A percentile compares a stretch with the other conserved stretches of the same genome.
Conservation (phyloP, 2,329 filamentous ascomycete species). For the Seiridium unicorne region DNA sequence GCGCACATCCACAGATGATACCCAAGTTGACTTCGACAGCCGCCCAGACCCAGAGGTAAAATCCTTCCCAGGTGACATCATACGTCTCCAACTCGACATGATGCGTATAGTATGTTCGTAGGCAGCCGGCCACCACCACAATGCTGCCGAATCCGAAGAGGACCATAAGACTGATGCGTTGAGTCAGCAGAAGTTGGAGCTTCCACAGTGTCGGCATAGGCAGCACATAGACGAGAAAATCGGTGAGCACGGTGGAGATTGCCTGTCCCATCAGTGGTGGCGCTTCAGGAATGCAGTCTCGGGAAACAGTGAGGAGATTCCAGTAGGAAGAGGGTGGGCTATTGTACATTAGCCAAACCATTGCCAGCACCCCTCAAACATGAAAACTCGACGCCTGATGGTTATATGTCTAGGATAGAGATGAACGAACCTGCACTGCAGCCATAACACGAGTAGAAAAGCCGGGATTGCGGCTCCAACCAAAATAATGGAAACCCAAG, state of each 20-base stretch:
- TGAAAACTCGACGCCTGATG: too few relatives aligned
- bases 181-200: slow-evolving; percentile 28
- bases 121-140: slow-evolving; percentile 33
- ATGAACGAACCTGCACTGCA: slow-evolving; percentile 33
- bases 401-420: too few relatives aligned
- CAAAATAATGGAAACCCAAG: slow-evolving; percentile 22
- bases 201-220: slow-evolving; percentile 32
- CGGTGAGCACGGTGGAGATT: slow-evolving; percentile 28
- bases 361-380: too few relatives aligned
- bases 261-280: slow-evolving; percentile 27
- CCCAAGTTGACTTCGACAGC: slow-evolving; percentile 39
- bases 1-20: slow-evolving; percentile 39
- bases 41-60: slow-evolving; percentile 41
- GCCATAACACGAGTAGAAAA: slow-evolving; percentile 34
- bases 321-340: slow-evolving; percentile 25
- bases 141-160: slow-evolving; percentile 36
- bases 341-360: too few relatives aligned
- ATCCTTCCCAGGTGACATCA: slow-evolving; percentile 39
- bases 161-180: slow-evolving; percentile 32
- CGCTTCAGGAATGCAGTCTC: slow-evolving; percentile 28
- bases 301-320: slow-evolving; percentile 14
- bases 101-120: slow-evolving; percentile 35
- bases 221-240: slow-evolving; percentile 34
- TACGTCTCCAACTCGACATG: slow-evolving; percentile 32
- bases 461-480: slow-evolving; percentile 26